These are phyloP conservation scores for Apiospora phragmitis DNA, from an alignment of 2,329 filamentous ascomycete genomes.

Conservation along the genomic window DNA sequence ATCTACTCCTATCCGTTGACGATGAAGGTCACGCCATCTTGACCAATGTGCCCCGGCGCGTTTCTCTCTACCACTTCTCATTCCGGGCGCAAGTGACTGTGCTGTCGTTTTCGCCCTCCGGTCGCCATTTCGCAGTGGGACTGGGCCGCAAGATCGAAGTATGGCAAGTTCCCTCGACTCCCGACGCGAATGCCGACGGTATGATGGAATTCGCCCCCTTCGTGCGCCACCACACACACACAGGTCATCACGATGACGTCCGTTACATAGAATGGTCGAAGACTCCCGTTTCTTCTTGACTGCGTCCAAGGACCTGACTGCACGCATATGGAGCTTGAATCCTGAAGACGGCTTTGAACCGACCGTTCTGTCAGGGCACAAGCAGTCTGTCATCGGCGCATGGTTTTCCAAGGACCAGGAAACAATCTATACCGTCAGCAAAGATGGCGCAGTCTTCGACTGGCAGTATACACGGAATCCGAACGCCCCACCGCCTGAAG, in stretches of 20 bases:
- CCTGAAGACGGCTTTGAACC: constrained; percentile 85
- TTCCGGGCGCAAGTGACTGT: constrained; percentile 82
- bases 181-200: constrained; percentile 74
- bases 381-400: constrained; percentile 87
- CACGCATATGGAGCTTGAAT: constrained; percentile 91
- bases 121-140: constrained; percentile 86
- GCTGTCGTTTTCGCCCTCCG: constrained; percentile 87
- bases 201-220: constrained; percentile 96
- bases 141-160: constrained; percentile 87
- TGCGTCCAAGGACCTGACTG: constrained; percentile 87
- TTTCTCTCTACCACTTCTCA: constrained; percentile 93
- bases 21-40: constrained; percentile 92
- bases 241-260: constrained; percentile 85
- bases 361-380: constrained; percentile 87
- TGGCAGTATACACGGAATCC: constrained; percentile 79
- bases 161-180: constrained; percentile 92
- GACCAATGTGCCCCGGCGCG: constrained; percentile 83
- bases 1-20: constrained; percentile 89
- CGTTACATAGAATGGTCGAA: constrained; percentile 91
- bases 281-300: constrained; percentile 96
- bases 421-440: constrained; percentile 92
- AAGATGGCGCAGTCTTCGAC: constrained; percentile 93
- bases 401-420: constrained; percentile 97
- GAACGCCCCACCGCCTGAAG: constrained; percentile 50
- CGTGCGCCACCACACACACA: constrained; percentile 81